Conservation (phyloP, 768 basidiomycete genomes). For the Boletus fagicola region DNA sequence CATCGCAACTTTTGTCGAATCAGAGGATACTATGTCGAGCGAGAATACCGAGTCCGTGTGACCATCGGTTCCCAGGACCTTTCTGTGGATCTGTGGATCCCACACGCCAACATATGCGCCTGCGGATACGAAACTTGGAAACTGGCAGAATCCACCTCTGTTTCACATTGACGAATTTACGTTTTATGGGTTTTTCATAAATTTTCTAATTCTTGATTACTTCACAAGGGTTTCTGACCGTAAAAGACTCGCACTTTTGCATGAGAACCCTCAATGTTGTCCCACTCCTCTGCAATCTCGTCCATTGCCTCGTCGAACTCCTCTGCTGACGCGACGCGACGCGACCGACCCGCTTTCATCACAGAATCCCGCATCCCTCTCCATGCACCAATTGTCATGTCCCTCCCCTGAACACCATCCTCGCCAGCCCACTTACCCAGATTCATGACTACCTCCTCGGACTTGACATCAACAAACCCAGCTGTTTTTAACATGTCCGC, state of each 20-base stretch:
- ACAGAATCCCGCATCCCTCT: slow-evolving; percentile 24
- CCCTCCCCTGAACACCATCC: slow-evolving; percentile 19
- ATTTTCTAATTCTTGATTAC: background rate
- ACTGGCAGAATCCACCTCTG: too few relatives aligned
- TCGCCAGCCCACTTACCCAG: slow-evolving; percentile 28
- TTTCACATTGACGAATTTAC: background rate
- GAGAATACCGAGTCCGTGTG: too few relatives aligned
- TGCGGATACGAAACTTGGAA: too few relatives aligned
- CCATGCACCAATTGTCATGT: slow-evolving; percentile 19
- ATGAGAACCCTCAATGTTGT: slow-evolving; percentile 16
- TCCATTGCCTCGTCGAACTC: slow-evolving; percentile 21
- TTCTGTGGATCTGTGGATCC: too few relatives aligned
- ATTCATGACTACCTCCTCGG: slow-evolving; percentile 17
- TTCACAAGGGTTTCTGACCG: slow-evolving; percentile 17
- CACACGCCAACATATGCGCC: too few relatives aligned
- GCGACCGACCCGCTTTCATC: slow-evolving; percentile 17
- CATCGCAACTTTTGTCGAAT: too few relatives aligned
- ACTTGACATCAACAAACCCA: slow-evolving; percentile 20
- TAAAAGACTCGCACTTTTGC: slow-evolving; percentile 1
- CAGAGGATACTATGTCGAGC: too few relatives aligned
- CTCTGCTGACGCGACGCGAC: slow-evolving; percentile 15
- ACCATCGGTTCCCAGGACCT: too few relatives aligned
- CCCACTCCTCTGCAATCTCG: slow-evolving; percentile 28
- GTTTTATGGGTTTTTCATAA: too few relatives aligned
- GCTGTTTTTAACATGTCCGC: slow-evolving; percentile 20